Percentiles rank a stretch among this genome's conserved stretches.
These are phyloP conservation scores for Beverwykella pulmonaria DNA, from an alignment of 495 filamentous ascomycete species.

Conservation along the genomic window DNA sequence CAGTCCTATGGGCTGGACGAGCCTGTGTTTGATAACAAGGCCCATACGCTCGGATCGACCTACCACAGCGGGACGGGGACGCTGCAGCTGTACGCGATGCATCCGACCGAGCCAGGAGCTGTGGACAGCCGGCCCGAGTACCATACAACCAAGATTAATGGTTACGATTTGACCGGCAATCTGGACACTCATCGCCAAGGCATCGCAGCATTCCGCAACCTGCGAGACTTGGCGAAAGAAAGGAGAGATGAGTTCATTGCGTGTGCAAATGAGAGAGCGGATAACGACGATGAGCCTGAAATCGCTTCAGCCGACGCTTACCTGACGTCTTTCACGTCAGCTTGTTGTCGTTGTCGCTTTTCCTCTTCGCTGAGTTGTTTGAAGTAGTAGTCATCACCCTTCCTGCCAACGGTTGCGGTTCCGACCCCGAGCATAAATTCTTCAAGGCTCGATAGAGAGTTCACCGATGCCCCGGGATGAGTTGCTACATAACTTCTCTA, in stretches of 20 bases:
- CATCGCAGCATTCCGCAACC: constrained; percentile 2
- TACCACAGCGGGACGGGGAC: constrained; percentile 10
- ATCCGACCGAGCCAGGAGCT: neutral
- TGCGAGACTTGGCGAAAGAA: constrained; percentile 6
- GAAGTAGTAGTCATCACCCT: constrained; percentile 34
- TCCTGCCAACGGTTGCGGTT: too few relatives aligned
- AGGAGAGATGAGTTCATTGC: constrained; percentile 11
- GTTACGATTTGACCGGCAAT: too few relatives aligned
- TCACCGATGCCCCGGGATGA: too few relatives aligned
- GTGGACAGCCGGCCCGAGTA: neutral
- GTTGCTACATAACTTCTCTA: too few relatives aligned
- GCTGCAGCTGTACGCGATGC: constrained; percentile 10
- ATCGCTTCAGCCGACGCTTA: constrained; percentile 12
- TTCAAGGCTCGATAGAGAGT: too few relatives aligned
- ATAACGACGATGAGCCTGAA: constrained; percentile 5
- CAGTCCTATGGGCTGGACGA: too few relatives aligned
- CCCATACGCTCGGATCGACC: constrained; percentile 4
- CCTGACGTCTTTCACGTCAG: neutral
- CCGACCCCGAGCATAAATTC: too few relatives aligned
- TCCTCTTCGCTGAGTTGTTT: constrained; percentile 51
- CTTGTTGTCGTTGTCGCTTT: too few relatives aligned
- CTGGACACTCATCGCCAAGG: too few relatives aligned
- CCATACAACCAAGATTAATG: too few relatives aligned
- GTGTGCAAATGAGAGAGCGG: constrained; percentile 9
- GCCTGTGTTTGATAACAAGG: constrained; percentile 1